Conservation (phyloP, 495 filamentous ascomycete species). For the Filosporella fistucella region DNA sequence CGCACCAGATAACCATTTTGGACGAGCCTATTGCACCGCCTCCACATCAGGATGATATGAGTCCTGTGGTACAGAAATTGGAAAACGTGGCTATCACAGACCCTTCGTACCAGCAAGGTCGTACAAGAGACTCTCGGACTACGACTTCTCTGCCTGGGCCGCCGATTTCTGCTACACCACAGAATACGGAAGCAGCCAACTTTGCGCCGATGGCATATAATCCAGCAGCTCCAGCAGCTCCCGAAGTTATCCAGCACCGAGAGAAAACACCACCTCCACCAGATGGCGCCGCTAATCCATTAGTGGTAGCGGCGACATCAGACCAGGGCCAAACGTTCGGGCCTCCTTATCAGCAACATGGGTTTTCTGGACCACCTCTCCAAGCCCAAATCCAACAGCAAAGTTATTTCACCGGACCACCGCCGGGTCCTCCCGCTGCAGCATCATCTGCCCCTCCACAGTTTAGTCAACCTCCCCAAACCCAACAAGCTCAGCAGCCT, state of each 20-base stretch:
- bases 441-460: constrained; percentile 3
- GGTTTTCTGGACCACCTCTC: constrained; percentile 23
- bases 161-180: constrained; percentile 28
- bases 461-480: constrained; percentile 12
- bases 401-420: constrained; percentile 22
- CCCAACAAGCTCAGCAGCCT: too few relatives aligned
- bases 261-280: constrained; percentile 88
- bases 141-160: constrained; percentile 22
- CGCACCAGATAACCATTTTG: constrained; percentile 53
- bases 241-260: constrained; percentile 75
- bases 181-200: constrained; percentile 37
- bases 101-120: constrained; percentile 51
- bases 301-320: constrained; percentile 61
- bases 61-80: constrained; percentile 77
- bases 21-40: constrained; percentile 48
- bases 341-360: constrained; percentile 9
- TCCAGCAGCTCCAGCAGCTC: constrained; percentile 80
- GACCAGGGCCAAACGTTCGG: constrained; percentile 52
- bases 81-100: constrained; percentile 74
- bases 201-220: constrained; percentile 82
- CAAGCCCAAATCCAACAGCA: constrained; percentile 10
- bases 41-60: constrained; percentile 52
- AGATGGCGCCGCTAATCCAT: constrained; percentile 63
- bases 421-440: not conserved
- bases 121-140: constrained; percentile 41